Conservation (phyloP, 805 yeast genomes). For the Grigorovia jiainica region DNA sequence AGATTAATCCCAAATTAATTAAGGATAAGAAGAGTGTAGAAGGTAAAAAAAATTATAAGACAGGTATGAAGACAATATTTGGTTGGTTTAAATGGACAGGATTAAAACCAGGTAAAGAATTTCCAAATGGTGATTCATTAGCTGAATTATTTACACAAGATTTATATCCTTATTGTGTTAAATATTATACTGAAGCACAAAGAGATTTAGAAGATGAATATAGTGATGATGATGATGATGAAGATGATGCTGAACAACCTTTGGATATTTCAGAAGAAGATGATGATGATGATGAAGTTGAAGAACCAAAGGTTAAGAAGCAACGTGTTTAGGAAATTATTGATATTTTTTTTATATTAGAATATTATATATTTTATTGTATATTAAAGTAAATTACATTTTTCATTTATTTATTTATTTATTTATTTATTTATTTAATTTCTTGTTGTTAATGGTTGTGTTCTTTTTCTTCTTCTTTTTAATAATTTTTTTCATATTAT, state of each 20-base stretch:
- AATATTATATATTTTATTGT: neutral
- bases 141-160: constrained; percentile 69
- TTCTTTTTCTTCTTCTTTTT: constrained; percentile 4
- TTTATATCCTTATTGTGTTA: constrained; percentile 75
- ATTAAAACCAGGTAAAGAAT: constrained; percentile 63
- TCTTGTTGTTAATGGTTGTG: neutral
- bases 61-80: constrained; percentile 76
- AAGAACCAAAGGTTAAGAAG: constrained; percentile 3
- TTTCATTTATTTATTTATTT: neutral
- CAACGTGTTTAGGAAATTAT: neutral
- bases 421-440: too few relatives aligned
- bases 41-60: constrained; percentile 52
- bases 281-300: constrained; percentile 1
- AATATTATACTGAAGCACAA: constrained; percentile 68
- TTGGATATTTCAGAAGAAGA: constrained; percentile 8
- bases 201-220: constrained; percentile 53
- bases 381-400: neutral
- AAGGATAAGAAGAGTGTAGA: constrained; percentile 36
- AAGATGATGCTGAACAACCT: constrained; percentile 12
- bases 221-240: constrained; percentile 36
- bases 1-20: constrained; percentile 45
- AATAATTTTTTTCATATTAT: constrained; percentile 1
- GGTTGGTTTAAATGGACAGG: constrained; percentile 88
- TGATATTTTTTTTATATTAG: neutral
- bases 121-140: constrained; percentile 68